These are phyloP conservation scores for Septoria petroselini DNA, from an alignment of 2,329 filamentous ascomycete genomes.

Conservation along the genomic window DNA sequence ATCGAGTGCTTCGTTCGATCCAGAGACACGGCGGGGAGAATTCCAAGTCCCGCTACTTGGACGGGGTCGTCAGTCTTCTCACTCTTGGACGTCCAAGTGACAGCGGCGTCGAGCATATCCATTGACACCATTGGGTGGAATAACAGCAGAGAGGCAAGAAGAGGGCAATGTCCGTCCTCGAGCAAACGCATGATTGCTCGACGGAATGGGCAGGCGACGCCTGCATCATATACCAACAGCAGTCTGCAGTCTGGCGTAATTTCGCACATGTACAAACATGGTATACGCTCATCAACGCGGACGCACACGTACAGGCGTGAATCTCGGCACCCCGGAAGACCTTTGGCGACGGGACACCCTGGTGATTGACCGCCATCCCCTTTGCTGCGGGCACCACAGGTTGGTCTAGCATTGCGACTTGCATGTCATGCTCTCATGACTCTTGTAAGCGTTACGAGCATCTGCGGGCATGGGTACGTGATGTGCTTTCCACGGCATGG, in stretches of 20 bases:
- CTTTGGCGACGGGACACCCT: conserved; percentile 1
- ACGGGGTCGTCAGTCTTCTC: conserved; percentile 13
- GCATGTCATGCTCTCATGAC: no score
- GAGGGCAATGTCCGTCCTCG: not conserved
- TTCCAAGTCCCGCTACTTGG: conserved; percentile 17
- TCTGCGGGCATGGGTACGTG: no score
- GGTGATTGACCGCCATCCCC: no score
- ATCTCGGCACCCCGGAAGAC: not conserved
- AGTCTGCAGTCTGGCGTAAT: conserved; percentile 9
- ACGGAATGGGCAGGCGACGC: not conserved
- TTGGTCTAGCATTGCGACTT: no score
- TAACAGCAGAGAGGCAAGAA: not conserved
- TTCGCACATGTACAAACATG: conserved; percentile 9
- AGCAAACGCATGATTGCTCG: not conserved
- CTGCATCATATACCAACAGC: conserved; percentile 2
- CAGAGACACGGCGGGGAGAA: conserved; percentile 14
- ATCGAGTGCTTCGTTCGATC: conserved; percentile 16
- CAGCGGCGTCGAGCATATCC: conserved; percentile 12
- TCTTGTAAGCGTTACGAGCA: no score
- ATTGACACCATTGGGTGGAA: conserved; percentile 7
- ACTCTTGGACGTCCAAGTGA: conserved; percentile 13
- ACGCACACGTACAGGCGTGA: conserved; percentile 2
- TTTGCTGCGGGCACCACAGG: no score
- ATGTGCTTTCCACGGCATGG: no score
- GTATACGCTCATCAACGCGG: not conserved